Evolutionary conservation across 768 basidiomycete genomes (phyloP).

Genomic region (Mycena maculata): DNA sequence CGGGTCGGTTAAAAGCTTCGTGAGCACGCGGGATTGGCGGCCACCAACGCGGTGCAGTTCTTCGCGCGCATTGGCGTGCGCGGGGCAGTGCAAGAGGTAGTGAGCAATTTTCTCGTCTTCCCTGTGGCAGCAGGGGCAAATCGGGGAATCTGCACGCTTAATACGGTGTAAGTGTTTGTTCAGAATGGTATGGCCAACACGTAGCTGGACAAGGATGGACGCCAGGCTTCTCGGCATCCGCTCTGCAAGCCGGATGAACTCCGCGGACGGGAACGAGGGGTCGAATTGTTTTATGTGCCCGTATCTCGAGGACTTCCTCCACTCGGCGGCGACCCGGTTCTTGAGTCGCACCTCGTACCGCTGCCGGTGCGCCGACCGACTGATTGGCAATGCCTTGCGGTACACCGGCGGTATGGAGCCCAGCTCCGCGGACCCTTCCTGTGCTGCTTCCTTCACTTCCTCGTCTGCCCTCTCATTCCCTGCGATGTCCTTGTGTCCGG

Average conservation of each 20-base stretch:
- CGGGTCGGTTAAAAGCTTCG: too few species aligned
- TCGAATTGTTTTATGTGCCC: too few species aligned
- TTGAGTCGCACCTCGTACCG: constrained; percentile 5
- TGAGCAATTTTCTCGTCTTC: constrained; percentile 33
- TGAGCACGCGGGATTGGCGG: too few species aligned
- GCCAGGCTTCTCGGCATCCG: constrained; percentile 39
- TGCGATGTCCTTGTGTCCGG: constrained; percentile 34
- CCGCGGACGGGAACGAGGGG: neutral
- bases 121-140: constrained; percentile 33
- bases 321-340: neutral
- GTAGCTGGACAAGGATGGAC: too few species aligned
- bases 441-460: constrained; percentile 33
- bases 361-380: neutral
- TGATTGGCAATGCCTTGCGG: neutral
- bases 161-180: too few species aligned
- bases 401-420: neutral
- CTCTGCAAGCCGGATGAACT: neutral
- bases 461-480: constrained; percentile 37
- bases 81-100: constrained; percentile 34
- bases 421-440: neutral
- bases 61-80: too few species aligned
- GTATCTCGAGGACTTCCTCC: constrained; percentile 11
- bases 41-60: too few species aligned
- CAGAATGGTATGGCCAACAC: too few species aligned
- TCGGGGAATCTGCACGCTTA: constrained; percentile 31